These are phyloP conservation scores for Fomitopsis schrenkii DNA, from an alignment of 1,284 basidiomycete species.

Conservation along the genomic window DNA sequence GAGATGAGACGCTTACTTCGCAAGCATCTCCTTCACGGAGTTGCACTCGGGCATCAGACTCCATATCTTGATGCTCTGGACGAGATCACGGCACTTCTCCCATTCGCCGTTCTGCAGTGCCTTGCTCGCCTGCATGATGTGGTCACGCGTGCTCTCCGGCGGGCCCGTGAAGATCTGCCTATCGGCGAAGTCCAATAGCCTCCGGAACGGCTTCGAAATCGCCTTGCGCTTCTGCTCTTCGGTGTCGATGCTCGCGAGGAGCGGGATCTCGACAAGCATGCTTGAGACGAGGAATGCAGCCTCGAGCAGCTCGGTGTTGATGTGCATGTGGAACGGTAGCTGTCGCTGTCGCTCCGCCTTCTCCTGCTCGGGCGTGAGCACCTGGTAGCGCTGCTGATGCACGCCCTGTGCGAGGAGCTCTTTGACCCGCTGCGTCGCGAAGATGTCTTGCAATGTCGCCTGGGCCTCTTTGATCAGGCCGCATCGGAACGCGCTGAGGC, in stretches of 20 bases:
- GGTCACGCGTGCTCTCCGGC: constrained; percentile 97
- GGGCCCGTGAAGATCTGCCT: constrained; percentile 98
- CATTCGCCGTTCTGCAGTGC: constrained; percentile 96
- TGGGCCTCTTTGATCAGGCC: constrained; percentile 96
- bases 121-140: constrained; percentile 99
- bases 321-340: constrained; percentile 99
- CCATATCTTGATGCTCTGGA: constrained; percentile 98
- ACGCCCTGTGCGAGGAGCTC: constrained; percentile 97
- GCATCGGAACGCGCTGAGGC: constrained; percentile 93
- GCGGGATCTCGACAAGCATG: constrained; percentile 97
- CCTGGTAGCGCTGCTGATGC: constrained; percentile 88
- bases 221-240: constrained; percentile 91
- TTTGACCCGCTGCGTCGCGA: constrained; percentile 93
- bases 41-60: constrained; percentile 87
- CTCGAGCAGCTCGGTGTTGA: constrained; percentile 97
- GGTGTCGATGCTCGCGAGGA: constrained; percentile 90
- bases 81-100: constrained; percentile 91
- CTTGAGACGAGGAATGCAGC: constrained; percentile 97
- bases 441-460: constrained; percentile 91
- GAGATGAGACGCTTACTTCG: constrained; percentile 55
- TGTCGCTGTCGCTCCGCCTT: constrained; percentile 94
- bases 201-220: constrained; percentile 93
- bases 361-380: constrained; percentile 91
- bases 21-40: constrained; percentile 92
- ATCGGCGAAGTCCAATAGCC: constrained; percentile 95